Evolutionary conservation across 805 yeast species (phyloP).

Genomic region (Alloascoidea hylecoeti): DNA sequence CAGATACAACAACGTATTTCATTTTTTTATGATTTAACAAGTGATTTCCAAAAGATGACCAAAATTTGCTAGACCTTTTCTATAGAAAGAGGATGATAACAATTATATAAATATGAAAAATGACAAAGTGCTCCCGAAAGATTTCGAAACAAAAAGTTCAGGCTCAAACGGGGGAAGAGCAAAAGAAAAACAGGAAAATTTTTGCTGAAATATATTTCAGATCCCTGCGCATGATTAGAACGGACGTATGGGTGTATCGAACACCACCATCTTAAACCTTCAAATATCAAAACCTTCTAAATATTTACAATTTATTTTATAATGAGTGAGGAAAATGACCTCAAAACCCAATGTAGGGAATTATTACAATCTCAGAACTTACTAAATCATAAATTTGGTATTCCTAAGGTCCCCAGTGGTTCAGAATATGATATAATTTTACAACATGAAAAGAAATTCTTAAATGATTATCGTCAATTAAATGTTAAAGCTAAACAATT

Average conservation of each 20-base stretch:
- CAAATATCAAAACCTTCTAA: no score
- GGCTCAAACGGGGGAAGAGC: slow-evolving; percentile 6
- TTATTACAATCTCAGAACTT: background rate
- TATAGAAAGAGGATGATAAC: no score
- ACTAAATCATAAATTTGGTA: background rate
- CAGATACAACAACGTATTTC: slow-evolving; percentile 99
- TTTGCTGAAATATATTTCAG: slow-evolving; percentile 1
- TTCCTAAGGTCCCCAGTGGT: background rate
- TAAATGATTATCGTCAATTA: background rate
- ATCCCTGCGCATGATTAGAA: no score
- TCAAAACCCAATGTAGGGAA: background rate
- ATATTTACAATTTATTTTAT: no score
- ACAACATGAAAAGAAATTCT: background rate
- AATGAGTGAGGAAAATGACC: background rate
- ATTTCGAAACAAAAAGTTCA: slow-evolving; percentile 1
- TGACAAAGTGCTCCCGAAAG: background rate
- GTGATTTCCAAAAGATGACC: no score
- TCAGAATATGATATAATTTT: background rate
- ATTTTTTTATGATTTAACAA: no score
- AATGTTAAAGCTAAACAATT: background rate
- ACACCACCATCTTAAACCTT: no score
- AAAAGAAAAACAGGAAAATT: slow-evolving; percentile 4
- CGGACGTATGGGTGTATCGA: no score
- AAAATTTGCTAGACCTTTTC: no score
- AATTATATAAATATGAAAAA: background rate